Evolutionary conservation across 78 protist genomes (phyloP).

Genomic region (Speleostelium caveatum): DNA sequence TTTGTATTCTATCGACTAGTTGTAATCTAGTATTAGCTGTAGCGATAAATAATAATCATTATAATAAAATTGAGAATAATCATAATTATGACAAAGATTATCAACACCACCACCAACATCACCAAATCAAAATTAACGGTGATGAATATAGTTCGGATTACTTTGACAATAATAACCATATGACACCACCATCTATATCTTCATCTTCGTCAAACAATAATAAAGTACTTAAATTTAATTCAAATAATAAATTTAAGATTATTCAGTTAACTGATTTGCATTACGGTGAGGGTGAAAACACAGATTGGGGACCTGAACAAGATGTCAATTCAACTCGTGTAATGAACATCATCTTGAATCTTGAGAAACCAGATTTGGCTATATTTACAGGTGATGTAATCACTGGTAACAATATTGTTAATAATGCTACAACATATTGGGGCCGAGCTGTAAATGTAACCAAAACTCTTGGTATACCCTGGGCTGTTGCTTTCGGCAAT

Average conservation of each 20-base stretch:
- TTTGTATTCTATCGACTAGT: too few species aligned
- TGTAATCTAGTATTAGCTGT: too few species aligned
- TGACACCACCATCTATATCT: too few species aligned
- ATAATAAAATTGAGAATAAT: too few species aligned
- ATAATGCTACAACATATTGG: slow-evolving; percentile 71
- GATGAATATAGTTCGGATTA: too few species aligned
- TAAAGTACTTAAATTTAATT: slow-evolving; percentile 1
- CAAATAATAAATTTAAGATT: slow-evolving; percentile 38
- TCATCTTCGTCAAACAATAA: too few species aligned
- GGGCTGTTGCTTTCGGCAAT: slow-evolving; percentile 78
- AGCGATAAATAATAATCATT: too few species aligned
- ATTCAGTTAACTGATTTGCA: slow-evolving; percentile 74
- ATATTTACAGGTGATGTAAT: slow-evolving; percentile 78
- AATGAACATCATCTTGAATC: slow-evolving; percentile 30
- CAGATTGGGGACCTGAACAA: slow-evolving; percentile 63
- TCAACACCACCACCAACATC: too few species aligned
- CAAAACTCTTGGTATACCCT: not conserved
- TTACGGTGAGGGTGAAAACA: slow-evolving; percentile 64
- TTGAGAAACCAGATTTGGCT: slow-evolving; percentile 46
- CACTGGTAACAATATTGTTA: slow-evolving; percentile 71
- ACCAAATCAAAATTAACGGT: too few species aligned
- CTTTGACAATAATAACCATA: too few species aligned
- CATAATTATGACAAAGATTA: too few species aligned
- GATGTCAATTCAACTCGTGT: slow-evolving; percentile 30
- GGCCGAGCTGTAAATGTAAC: slow-evolving; percentile 17